Conservation (phyloP, 306 rosid genomes). For the Phaseolus lunatus region DNA sequence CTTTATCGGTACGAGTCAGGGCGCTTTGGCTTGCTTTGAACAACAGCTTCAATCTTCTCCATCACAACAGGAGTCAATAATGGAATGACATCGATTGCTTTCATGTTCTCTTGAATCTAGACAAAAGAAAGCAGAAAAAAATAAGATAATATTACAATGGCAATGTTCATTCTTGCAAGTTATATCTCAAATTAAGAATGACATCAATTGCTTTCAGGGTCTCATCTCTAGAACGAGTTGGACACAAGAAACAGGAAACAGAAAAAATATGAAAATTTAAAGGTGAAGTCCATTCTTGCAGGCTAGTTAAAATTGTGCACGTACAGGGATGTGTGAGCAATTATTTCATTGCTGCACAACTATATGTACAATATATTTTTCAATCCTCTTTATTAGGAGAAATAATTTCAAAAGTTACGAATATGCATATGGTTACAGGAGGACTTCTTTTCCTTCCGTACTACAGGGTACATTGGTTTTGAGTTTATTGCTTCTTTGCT, state of each 20-base stretch:
- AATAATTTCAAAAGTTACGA: background rate
- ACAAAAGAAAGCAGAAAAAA: constrained; percentile 14
- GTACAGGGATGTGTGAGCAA: background rate
- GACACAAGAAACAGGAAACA: background rate
- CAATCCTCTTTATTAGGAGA: background rate
- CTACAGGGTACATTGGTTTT: background rate
- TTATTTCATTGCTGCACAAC: background rate
- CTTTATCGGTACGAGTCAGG: constrained; percentile 78
- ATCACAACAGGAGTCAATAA: constrained; percentile 85
- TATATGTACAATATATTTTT: background rate
- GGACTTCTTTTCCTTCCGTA: background rate
- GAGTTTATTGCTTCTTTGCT: background rate
- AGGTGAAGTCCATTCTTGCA: background rate
- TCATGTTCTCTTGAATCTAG: constrained; percentile 97
- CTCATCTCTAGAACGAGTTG: background rate
- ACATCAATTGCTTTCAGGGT: background rate
- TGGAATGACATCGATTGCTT: constrained; percentile 85
- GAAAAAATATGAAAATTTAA: background rate
- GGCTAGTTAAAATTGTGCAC: background rate
- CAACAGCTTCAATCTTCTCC: constrained; percentile 91
- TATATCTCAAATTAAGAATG: constrained; percentile 24
- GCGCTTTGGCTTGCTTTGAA: constrained; percentile 96
- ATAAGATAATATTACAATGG: constrained; percentile 8
- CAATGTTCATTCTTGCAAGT: background rate
- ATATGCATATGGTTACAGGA: background rate